These are phyloP conservation scores for Madurella fahalii DNA, from an alignment of 2,329 filamentous ascomycete species.

Conservation along the genomic window DNA sequence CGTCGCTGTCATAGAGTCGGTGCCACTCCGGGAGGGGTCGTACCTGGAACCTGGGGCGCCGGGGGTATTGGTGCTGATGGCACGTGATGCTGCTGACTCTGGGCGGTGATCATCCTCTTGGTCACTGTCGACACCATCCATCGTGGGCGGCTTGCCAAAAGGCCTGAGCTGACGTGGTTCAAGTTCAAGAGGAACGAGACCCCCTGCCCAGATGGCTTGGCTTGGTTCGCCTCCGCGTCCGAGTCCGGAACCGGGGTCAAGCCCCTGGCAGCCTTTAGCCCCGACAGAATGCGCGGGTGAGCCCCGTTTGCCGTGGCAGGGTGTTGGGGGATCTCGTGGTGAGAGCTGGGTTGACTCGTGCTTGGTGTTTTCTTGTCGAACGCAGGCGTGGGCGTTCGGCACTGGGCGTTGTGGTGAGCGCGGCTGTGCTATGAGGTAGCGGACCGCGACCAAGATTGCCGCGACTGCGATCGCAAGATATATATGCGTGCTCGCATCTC, in stretches of 20 bases:
- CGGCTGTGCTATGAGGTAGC: slow-evolving; percentile 10
- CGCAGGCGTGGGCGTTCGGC: neutral
- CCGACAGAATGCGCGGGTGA: neutral
- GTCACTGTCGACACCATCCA: slow-evolving; percentile 21
- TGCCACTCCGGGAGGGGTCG: slow-evolving; percentile 10
- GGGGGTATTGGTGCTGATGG: slow-evolving; percentile 25
- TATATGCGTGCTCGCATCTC: slow-evolving; percentile 24
- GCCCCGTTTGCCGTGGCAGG: slow-evolving; percentile 3
- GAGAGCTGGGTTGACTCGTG: slow-evolving; percentile 3
- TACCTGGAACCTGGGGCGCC: slow-evolving; percentile 3
- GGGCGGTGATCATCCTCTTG: slow-evolving; percentile 19
- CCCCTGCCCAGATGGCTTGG: slow-evolving; percentile 10
- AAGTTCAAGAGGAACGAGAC: slow-evolving; percentile 10
- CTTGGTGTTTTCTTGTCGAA: slow-evolving; percentile 5
- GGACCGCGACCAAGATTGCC: slow-evolving; percentile 33
- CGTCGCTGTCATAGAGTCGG: slow-evolving; percentile 6
- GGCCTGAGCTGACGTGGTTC: slow-evolving; percentile 12
- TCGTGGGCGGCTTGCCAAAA: slow-evolving; percentile 14
- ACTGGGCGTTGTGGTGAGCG: neutral
- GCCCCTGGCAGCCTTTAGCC: slow-evolving; percentile 2
- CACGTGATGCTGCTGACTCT: slow-evolving; percentile 29
- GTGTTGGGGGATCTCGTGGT: neutral
- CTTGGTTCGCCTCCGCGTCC: slow-evolving; percentile 2
- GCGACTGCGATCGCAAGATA: slow-evolving; percentile 32
- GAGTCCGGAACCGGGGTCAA: slow-evolving; percentile 1